Evolutionary conservation across 352 stramenopile genomes (phyloP), one percentile per base, ranked within the genome.

Genomic region (Pythium sp.): DNA sequence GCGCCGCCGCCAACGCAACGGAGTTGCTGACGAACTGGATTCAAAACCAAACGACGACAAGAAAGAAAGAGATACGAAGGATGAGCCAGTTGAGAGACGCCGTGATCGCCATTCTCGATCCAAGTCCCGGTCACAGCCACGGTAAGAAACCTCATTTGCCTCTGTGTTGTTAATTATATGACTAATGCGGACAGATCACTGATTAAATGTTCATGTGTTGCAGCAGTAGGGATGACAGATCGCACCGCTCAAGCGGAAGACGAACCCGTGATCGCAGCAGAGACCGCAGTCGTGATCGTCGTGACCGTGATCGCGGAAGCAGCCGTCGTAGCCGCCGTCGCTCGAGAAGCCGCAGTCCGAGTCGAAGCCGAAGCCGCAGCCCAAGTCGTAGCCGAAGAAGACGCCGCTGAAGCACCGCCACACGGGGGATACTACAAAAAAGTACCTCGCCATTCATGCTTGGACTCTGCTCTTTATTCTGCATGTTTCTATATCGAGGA

Each of bases 301-400:
- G 61, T 46, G 71, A 63, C 56, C 72, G 72, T 8, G 62, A 75
- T 58, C 71, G 72, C 8, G 26, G 72, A 46, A 70, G 71, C 47
- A 73, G 69, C 34, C 72, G 72, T 26, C 71, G 79, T 47, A 77
- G 74, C 28, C 77, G 70, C 20, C 73, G 71, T 43, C 75, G 69
- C 58, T 77, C 72, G 11, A 69, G 68, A 30, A 76, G 57, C 36
- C 53, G 43, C 9, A 77, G 70, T n/a, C 34, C 54, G 24, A 77
- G 69, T 26, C 65, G 62, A 49, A 76, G 75, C 63, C 28, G 38
- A 41, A 80, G 73, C 46, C 71, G 67, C n/a, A 76, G 68, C 70
- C 76, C 69, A 30, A 91, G 78, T 63, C 80, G 74, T 51, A 82
- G 77, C 58, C 79, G 72, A 30, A 71, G 77, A 26, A 72, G 75